These are phyloP conservation scores for Guadua angustifolia DNA, from an alignment of 176 grass and related monocot genomes.

Conservation along the genomic window DNA sequence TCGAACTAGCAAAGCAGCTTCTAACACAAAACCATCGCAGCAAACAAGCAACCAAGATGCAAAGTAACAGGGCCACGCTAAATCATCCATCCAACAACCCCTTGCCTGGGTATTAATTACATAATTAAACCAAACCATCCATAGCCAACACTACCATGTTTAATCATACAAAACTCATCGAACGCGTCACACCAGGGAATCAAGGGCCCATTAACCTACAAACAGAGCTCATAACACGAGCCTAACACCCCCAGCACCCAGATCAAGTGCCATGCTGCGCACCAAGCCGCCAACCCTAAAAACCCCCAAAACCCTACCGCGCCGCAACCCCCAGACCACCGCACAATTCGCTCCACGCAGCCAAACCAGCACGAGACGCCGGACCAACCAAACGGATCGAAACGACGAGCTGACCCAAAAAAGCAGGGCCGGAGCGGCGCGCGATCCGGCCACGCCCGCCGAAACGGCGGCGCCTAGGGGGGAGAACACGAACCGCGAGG, in stretches of 20 bases:
- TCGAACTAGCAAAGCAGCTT: constrained; percentile 4
- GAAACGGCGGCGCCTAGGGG: background rate
- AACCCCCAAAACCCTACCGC: constrained; percentile 44
- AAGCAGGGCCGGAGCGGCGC: background rate
- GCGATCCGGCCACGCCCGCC: constrained; percentile 31
- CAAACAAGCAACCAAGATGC: background rate
- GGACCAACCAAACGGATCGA: constrained; percentile 18
- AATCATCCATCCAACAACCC: background rate
- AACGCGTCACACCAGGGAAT: background rate
- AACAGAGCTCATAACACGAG: background rate
- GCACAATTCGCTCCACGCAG: background rate
- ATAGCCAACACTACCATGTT: background rate
- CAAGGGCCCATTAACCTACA: background rate
- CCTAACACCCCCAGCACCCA: background rate
- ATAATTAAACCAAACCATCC: background rate
- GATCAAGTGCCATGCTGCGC: constrained; percentile 41
- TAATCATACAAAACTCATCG: constrained; percentile 9
- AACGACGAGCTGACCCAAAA: background rate
- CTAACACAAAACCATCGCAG: background rate
- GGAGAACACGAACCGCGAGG: constrained; percentile 39
- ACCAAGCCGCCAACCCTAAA: constrained; percentile 27
- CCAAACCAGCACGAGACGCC: background rate
- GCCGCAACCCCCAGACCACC: background rate
- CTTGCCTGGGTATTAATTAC: background rate
- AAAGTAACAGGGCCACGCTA: background rate